Evolutionary conservation across 176 grass and related monocot genomes (phyloP).

Genomic region (Aechmea fasciata): DNA sequence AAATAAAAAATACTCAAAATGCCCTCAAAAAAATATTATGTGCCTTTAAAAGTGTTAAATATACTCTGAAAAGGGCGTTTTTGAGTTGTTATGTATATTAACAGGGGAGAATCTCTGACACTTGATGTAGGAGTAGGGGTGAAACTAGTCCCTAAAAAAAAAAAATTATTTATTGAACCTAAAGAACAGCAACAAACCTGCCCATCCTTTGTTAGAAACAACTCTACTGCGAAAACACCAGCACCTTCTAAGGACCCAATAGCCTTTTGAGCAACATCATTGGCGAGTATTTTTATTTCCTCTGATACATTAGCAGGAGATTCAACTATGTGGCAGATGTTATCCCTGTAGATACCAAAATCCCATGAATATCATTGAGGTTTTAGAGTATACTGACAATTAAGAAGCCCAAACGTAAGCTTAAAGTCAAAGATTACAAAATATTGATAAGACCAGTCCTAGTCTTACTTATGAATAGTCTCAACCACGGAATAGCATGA

Average conservation of each 20-base stretch:
- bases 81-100: too few relatives aligned
- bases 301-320: slow-evolving; percentile 55
- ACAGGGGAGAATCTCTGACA: too few relatives aligned
- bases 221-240: slow-evolving; percentile 86
- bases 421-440: background rate
- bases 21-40: too few relatives aligned
- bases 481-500: slow-evolving; percentile 91
- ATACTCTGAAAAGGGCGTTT: too few relatives aligned
- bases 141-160: too few relatives aligned
- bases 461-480: slow-evolving; percentile 86
- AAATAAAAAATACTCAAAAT: too few relatives aligned
- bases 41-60: too few relatives aligned
- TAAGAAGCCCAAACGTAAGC: background rate
- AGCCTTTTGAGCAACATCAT: slow-evolving; percentile 60
- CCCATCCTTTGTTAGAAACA: slow-evolving; percentile 82
- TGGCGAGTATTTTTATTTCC: slow-evolving; percentile 63
- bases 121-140: too few relatives aligned
- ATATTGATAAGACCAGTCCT: slow-evolving; percentile 1
- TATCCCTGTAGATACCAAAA: slow-evolving; percentile 52
- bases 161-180: too few relatives aligned
- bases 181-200: slow-evolving; percentile 38
- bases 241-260: slow-evolving; percentile 71
- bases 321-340: slow-evolving; percentile 92
- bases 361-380: background rate
- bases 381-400: background rate